Evolutionary conservation across 2,329 filamentous ascomycete species (phyloP).

Genomic region (Chlorencoelia australis): DNA sequence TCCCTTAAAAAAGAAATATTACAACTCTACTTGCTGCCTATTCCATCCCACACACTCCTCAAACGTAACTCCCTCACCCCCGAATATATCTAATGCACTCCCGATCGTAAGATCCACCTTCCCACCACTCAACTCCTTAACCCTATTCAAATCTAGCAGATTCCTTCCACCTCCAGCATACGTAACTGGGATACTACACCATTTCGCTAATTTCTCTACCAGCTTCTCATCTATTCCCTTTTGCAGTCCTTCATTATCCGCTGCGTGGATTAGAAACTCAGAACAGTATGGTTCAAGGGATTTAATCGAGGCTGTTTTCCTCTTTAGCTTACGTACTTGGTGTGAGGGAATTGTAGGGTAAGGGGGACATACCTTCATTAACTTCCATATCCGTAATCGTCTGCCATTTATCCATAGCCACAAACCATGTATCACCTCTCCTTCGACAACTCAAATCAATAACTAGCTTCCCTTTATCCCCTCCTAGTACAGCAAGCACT

Average conservation of each 20-base stretch:
- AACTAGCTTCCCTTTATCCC: conserved; percentile 72
- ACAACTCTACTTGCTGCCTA: conserved; percentile 33
- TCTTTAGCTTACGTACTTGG: conserved; percentile 7
- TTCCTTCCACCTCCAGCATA: conserved; percentile 90
- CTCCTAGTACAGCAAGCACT: conserved; percentile 61
- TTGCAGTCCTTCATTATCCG: conserved; percentile 92
- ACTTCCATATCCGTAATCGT: conserved; percentile 95
- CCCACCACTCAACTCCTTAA: conserved; percentile 67
- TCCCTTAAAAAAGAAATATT: too few species aligned
- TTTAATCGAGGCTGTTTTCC: conserved; percentile 59
- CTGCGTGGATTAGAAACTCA: conserved; percentile 94
- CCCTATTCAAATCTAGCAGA: conserved; percentile 71
- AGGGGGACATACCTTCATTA: conserved; percentile 55
- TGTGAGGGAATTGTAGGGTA: background rate
- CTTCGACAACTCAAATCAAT: conserved; percentile 89
- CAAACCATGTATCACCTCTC: conserved; percentile 69
- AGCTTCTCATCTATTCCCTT: conserved; percentile 81
- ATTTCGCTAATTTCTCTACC: conserved; percentile 64
- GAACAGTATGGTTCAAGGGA: conserved; percentile 83
- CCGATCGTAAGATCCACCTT: conserved; percentile 92
- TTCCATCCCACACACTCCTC: conserved; percentile 91
- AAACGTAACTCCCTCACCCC: conserved; percentile 76
- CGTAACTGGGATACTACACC: conserved; percentile 88
- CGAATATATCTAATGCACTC: conserved; percentile 92
- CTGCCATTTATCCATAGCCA: conserved; percentile 99